Percentiles rank a stretch among this genome's conserved stretches.
Conservation (phyloP, 2,329 filamentous ascomycete species). For the Talaromyces sp. region DNA sequence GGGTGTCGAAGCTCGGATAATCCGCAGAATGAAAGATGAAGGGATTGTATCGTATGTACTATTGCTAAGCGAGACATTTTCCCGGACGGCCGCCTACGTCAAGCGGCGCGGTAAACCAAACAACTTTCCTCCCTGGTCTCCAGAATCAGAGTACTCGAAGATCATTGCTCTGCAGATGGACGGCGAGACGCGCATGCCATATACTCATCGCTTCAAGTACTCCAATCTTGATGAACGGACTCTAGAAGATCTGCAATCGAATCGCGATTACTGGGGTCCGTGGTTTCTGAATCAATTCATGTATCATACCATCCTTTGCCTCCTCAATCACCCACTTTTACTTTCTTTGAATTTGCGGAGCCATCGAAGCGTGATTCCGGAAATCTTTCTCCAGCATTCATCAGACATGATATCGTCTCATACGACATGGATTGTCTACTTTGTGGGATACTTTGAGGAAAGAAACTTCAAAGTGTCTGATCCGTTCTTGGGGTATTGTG, state of each 20-base stretch:
- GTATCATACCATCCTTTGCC: conserved; percentile 50
- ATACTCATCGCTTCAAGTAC: conserved; percentile 48
- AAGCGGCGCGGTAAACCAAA: conserved; percentile 42
- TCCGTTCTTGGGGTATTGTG: conserved; percentile 47
- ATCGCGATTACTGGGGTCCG: conserved; percentile 51
- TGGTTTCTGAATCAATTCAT: conserved; percentile 52
- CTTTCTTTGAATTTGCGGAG: conserved; percentile 50
- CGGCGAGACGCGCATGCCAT: conserved; percentile 48
- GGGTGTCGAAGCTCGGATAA: conserved; percentile 19
- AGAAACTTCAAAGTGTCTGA: conserved; percentile 45
- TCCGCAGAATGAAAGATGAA: conserved; percentile 27
- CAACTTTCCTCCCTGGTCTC: conserved; percentile 45
- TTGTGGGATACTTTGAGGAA: conserved; percentile 45
- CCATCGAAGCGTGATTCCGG: conserved; percentile 49
- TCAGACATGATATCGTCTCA: conserved; percentile 50
- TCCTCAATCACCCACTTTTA: conserved; percentile 53
- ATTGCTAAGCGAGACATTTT: conserved; percentile 46
- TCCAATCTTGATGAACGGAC: conserved; percentile 44
- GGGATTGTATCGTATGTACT: conserved; percentile 47
- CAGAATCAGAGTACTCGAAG: conserved; percentile 50
- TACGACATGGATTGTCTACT: conserved; percentile 51
- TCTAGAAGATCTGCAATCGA: conserved; percentile 38
- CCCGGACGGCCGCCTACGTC: conserved; percentile 45
- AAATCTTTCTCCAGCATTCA: conserved; percentile 53
- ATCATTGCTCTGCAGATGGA: conserved; percentile 50